Conservation (phyloP, 306 rosid genomes). For the Medicago ruthenica region DNA sequence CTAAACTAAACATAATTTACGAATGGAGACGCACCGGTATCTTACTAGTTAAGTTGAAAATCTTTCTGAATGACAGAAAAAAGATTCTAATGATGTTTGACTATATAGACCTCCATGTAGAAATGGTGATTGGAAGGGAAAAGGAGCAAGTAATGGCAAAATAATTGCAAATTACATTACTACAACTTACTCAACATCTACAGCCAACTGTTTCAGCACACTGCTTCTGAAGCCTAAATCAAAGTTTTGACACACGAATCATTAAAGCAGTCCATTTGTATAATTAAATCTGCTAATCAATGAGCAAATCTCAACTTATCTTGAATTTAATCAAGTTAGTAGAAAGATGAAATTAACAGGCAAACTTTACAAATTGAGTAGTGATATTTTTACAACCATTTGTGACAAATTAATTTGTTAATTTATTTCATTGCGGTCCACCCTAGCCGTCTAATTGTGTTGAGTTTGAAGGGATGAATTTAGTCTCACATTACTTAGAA, state of each 20-base stretch:
- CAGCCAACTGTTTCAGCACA: slow-evolving; percentile 83
- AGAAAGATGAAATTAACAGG: slow-evolving; percentile 21
- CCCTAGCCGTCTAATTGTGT: neutral
- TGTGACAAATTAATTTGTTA: too few relatives aligned
- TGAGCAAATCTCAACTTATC: slow-evolving; percentile 13
- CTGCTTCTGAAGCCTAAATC: slow-evolving; percentile 66
- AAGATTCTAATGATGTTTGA: slow-evolving; percentile 2
- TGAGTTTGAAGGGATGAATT: too few relatives aligned
- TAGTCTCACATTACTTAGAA: too few relatives aligned
- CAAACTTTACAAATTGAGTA: slow-evolving; percentile 21
- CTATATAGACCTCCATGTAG: neutral
- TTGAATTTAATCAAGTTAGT: neutral
- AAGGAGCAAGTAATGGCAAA: slow-evolving; percentile 3
- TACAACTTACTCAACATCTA: slow-evolving; percentile 82
- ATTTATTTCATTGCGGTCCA: too few relatives aligned
- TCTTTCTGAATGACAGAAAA: slow-evolving; percentile 36
- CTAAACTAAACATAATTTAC: slow-evolving; percentile 37
- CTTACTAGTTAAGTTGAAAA: slow-evolving; percentile 31
- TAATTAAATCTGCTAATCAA: slow-evolving; percentile 33
- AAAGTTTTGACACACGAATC: slow-evolving; percentile 34
- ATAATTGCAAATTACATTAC: slow-evolving; percentile 28
- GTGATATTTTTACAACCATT: slow-evolving; percentile 30
- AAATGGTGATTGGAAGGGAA: too few relatives aligned
- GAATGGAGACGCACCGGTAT: too few relatives aligned
- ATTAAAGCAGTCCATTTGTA: slow-evolving; percentile 32